A percentile compares a stretch with the other conserved stretches of the same genome.
Evolutionary conservation across 2,329 filamentous ascomycete genomes (phyloP).

Genomic region (Microascus cirrosus): DNA sequence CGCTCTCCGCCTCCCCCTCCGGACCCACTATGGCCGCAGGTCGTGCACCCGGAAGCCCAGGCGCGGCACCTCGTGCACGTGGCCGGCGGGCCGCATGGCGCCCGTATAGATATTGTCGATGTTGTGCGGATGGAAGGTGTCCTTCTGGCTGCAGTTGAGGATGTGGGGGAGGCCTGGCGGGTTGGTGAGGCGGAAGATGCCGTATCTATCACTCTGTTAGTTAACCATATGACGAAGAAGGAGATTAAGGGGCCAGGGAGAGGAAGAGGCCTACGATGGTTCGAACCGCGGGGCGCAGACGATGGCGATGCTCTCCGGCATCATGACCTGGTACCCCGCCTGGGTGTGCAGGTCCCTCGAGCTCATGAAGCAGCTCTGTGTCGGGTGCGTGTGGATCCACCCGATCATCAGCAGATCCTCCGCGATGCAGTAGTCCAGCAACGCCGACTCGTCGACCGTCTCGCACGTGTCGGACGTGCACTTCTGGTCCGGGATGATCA

Average conservation of each 20-base stretch:
- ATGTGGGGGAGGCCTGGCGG: slow-evolving; percentile 85
- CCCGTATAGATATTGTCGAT: slow-evolving; percentile 66
- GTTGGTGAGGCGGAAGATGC: slow-evolving; percentile 86
- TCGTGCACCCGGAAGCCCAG: slow-evolving; percentile 51
- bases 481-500: slow-evolving; percentile 85
- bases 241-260: background rate
- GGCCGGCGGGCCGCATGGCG: slow-evolving; percentile 53
- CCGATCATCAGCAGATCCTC: slow-evolving; percentile 79
- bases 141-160: slow-evolving; percentile 62
- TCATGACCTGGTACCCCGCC: slow-evolving; percentile 88
- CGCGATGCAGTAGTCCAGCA: slow-evolving; percentile 82
- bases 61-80: slow-evolving; percentile 57
- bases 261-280: slow-evolving; percentile 48
- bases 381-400: slow-evolving; percentile 97
- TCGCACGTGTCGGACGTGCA: slow-evolving; percentile 91
- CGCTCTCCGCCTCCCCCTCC: background rate
- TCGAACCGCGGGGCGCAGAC: slow-evolving; percentile 80
- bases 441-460: slow-evolving; percentile 71
- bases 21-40: slow-evolving; percentile 24
- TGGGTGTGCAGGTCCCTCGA: slow-evolving; percentile 90
- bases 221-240: background rate
- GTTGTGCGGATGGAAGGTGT: slow-evolving; percentile 70
- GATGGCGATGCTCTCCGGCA: slow-evolving; percentile 92
- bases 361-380: slow-evolving; percentile 96
- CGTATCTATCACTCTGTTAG: slow-evolving; percentile 48